Evolutionary conservation across 139 green algal genomes (phyloP), one percentile per base, ranked within the genome.

Genomic region (Chlorella vulgaris): DNA sequence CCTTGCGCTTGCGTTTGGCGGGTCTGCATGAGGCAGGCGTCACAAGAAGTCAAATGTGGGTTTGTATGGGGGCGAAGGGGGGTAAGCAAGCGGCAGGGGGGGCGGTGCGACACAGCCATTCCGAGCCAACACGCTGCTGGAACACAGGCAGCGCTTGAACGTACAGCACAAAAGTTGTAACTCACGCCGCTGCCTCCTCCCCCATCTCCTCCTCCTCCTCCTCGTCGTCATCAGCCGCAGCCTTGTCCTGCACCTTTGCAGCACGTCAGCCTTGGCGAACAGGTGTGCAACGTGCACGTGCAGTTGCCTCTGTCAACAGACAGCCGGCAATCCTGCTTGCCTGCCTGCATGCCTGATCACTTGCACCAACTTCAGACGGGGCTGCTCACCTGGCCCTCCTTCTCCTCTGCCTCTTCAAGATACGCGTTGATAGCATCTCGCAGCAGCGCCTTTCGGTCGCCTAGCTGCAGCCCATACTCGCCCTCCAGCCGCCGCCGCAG

Each of bases 401-500:
- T 74, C 7, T 8, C 47, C 28, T 85, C 53, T 33, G 82, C 33
- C 33, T 84, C 70, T 28, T 79, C 53, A 35, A 79, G 36, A 53
- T 79, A 79, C 2, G 51, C 51, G 53, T 79, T 79, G 53, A 79
- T 79, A 24, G 67, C 24, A 3, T 78, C 31, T 15, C 86, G 66
- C 35, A 91, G 90, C 31, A 95, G 68, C 4, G 80, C 65, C 80
- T 96, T 95, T 60, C 83, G 87, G 26, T 84, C 80, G 0, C 69
- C 35, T 61, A 96, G 66, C 5, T 92, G 87, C 15, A 73, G 70
- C 2, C 84, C 84, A 69, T 94, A 86, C 80, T 93, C 67, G 28
- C 86, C 81, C 73, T 96, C 92, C 15, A 96, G 79, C 74, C 88
- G 74, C 83, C 92, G 80, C 50, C 95, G 74, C 79, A 90, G 53